A percentile compares a stretch with the other conserved stretches of the same genome.
phyloP scores from a whole-genome alignment of 441 rosid genomes.

The Manihot esculenta region DNA sequence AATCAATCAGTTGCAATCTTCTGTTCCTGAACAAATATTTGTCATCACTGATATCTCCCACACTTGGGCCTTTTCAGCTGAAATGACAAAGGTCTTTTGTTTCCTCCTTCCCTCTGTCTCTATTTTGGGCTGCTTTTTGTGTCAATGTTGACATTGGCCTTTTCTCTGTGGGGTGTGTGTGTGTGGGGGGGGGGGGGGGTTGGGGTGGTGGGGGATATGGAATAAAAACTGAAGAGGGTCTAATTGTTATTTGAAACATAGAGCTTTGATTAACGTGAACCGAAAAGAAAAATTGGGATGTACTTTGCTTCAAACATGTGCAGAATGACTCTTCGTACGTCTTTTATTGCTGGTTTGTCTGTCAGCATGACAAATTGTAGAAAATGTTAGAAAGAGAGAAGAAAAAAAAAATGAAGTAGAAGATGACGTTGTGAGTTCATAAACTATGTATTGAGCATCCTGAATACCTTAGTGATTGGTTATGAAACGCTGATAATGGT shows the following conservation, averaged over 20 bases:
- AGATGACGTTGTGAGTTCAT: neutral
- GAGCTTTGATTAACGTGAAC: neutral
- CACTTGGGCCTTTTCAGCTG: constrained; percentile 76
- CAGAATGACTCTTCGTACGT: neutral
- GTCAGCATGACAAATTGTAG: neutral
- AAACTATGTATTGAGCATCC: neutral
- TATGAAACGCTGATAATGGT: neutral
- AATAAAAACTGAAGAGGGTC: neutral
- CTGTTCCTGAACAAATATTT: constrained; percentile 59
- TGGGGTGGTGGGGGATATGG: too few relatives aligned
- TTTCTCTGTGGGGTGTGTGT: too few relatives aligned
- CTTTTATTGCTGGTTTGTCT: neutral
- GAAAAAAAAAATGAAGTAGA: neutral
- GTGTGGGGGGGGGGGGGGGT: neutral
- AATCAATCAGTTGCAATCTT: constrained; percentile 32
- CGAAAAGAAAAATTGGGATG: neutral
- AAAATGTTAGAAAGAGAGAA: neutral
- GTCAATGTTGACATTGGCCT: neutral
- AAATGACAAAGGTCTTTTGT: constrained; percentile 74
- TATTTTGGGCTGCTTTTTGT: neutral
- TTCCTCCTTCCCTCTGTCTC: constrained; percentile 1
- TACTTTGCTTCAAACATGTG: too few relatives aligned
- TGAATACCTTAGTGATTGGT: neutral
- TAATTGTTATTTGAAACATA: neutral
- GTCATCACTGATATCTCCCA: constrained; percentile 83